A percentile compares a stretch with the other conserved stretches of the same genome.
phyloP scores from a whole-genome alignment of 2,329 filamentous ascomycete genomes.

The Colletotrichum lini region DNA sequence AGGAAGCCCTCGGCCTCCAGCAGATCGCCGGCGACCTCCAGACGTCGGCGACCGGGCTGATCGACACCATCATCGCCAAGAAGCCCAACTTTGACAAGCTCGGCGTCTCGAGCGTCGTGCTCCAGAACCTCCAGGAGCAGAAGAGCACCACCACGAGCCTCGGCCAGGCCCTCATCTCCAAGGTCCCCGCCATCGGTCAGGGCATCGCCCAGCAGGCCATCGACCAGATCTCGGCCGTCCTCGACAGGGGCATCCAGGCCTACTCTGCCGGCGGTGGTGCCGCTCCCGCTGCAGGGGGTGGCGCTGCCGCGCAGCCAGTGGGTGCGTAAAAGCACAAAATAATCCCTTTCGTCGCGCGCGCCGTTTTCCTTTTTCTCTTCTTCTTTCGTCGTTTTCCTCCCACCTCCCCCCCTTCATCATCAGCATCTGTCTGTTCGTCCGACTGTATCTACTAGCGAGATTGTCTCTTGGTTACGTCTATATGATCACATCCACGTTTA shows the following conservation, averaged over 20 bases:
- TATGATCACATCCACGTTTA: background rate
- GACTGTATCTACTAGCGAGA: too few species aligned
- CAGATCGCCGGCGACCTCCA: conserved; percentile 43
- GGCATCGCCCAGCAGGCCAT: conserved; percentile 47
- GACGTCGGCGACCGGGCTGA: conserved; percentile 42
- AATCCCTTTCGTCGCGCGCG: conserved; percentile 21
- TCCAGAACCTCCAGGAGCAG: conserved; percentile 45
- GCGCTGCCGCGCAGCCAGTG: background rate
- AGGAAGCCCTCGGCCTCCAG: conserved; percentile 45
- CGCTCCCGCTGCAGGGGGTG: background rate
- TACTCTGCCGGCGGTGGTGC: conserved; percentile 25
- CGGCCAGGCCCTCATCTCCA: conserved; percentile 46
- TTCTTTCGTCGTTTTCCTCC: too few species aligned
- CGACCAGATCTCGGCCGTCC: conserved; percentile 43
- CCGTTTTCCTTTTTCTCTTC: too few species aligned
- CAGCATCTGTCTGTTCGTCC: background rate
- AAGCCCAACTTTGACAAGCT: conserved; percentile 47
- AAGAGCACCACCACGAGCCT: conserved; percentile 42
- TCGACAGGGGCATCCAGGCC: conserved; percentile 44
- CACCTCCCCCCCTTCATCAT: conserved; percentile 4
- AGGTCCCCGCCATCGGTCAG: conserved; percentile 48
- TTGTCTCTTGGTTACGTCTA: background rate
- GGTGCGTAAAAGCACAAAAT: conserved; percentile 33
- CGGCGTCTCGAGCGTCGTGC: conserved; percentile 45
- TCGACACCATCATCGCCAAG: conserved; percentile 45